These are phyloP conservation scores for Xylariales sp. DNA, from an alignment of 2,329 filamentous ascomycete species.

Conservation along the genomic window DNA sequence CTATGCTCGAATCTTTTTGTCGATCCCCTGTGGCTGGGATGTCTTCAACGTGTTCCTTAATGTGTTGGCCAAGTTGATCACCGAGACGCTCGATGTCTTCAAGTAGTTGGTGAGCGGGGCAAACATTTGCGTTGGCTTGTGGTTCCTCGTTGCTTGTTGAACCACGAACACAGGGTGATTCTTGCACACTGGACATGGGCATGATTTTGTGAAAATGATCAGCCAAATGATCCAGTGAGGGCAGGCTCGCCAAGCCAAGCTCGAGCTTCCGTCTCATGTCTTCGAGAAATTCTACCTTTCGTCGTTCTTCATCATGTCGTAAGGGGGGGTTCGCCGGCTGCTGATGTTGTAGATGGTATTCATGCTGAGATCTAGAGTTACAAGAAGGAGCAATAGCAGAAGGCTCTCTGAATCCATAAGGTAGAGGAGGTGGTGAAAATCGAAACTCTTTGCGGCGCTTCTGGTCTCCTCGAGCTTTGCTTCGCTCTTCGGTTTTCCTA, in stretches of 20 bases:
- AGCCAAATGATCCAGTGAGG: neutral
- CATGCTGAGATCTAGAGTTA: no score
- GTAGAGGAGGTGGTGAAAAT: neutral
- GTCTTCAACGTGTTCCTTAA: neutral
- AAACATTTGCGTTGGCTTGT: neutral
- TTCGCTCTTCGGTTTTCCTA: slow-evolving; percentile 10
- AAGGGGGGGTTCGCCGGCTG: no score
- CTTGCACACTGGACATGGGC: neutral
- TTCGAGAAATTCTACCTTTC: neutral
- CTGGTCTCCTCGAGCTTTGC: neutral
- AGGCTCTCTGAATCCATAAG: no score
- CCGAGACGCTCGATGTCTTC: neutral
- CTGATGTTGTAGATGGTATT: no score
- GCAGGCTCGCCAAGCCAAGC: neutral
- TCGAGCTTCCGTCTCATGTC: neutral
- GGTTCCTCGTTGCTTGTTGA: neutral
- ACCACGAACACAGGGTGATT: neutral
- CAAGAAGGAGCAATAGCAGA: no score
- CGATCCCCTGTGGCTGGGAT: neutral
- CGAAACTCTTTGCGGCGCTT: neutral
- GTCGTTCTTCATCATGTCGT: no score
- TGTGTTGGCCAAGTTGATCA: neutral
- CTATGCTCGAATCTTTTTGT: neutral
- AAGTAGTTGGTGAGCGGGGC: neutral
- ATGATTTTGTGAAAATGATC: neutral